Evolutionary conservation across 495 filamentous ascomycete species (phyloP).

Genomic region (Penicillium salamii): DNA sequence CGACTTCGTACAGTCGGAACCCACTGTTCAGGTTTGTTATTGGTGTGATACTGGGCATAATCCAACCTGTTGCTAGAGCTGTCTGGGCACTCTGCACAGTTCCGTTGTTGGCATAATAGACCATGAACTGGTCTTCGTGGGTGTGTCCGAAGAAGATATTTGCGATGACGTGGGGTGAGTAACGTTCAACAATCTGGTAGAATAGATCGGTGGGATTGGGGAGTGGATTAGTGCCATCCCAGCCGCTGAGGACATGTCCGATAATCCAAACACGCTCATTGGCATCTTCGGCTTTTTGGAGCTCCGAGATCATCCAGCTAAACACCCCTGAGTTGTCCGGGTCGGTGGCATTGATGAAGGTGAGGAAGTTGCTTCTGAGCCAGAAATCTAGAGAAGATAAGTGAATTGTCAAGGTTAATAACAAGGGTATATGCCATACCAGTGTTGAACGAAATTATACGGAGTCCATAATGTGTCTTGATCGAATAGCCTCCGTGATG

Average conservation of each 20-base stretch:
- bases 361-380: conserved; percentile 46
- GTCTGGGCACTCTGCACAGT: conserved; percentile 36
- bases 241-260: conserved; percentile 51
- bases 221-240: conserved; percentile 50
- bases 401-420: too few species aligned
- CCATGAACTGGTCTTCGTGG: conserved; percentile 51
- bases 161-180: conserved; percentile 54
- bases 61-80: conserved; percentile 46
- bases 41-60: conserved; percentile 53
- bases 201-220: conserved; percentile 51
- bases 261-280: conserved; percentile 55
- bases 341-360: conserved; percentile 46
- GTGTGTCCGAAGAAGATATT: conserved; percentile 57
- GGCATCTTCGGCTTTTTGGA: conserved; percentile 51
- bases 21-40: conserved; percentile 54
- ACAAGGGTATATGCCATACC: conserved; percentile 31
- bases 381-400: conserved; percentile 45
- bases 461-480: conserved; percentile 45
- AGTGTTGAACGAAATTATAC: conserved; percentile 52
- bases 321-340: conserved; percentile 52
- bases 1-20: conserved; percentile 55
- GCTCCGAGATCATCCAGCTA: conserved; percentile 48
- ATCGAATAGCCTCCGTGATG: conserved; percentile 54
- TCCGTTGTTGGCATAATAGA: conserved; percentile 53
- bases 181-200: conserved; percentile 56